Conservation (phyloP, 2,329 filamentous ascomycete species). For the Capronia americana region DNA sequence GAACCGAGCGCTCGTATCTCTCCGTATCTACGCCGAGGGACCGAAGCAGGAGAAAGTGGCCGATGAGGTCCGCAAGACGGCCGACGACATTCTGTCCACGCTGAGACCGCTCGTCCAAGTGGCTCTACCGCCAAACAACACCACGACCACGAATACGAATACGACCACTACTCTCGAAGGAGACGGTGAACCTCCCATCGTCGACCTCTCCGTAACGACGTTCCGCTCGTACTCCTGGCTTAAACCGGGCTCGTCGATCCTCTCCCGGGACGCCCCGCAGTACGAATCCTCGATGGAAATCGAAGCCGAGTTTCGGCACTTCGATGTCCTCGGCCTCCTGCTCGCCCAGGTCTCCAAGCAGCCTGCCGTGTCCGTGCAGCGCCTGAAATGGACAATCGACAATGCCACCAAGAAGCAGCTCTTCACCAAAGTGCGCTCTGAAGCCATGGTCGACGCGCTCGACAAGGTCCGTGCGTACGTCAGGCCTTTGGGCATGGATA, state of each 20-base stretch:
- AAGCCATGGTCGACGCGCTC: slow-evolving; percentile 25
- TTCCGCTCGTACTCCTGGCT: slow-evolving; percentile 24
- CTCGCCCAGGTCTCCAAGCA: slow-evolving; percentile 23
- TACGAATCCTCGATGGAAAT: slow-evolving; percentile 23
- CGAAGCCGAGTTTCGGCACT: slow-evolving; percentile 21
- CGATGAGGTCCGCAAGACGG: slow-evolving; percentile 20
- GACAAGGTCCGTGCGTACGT: slow-evolving; percentile 27
- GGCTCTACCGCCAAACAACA: not conserved
- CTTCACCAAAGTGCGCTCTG: not conserved
- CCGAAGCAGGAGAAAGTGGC: slow-evolving; percentile 24
- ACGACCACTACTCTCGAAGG: not conserved
- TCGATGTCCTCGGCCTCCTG: slow-evolving; percentile 20
- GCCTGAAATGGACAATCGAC: slow-evolving; percentile 25
- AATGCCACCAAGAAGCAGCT: slow-evolving; percentile 6
- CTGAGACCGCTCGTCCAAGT: slow-evolving; percentile 21
- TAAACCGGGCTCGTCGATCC: slow-evolving; percentile 15
- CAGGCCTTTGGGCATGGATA: slow-evolving; percentile 24
- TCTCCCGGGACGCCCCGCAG: slow-evolving; percentile 9
- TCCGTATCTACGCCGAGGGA: slow-evolving; percentile 21
- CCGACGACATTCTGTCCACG: slow-evolving; percentile 17
- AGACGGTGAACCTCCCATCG: slow-evolving; percentile 11
- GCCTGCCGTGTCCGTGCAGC: slow-evolving; percentile 14
- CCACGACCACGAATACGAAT: too few relatives aligned
- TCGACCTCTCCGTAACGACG: slow-evolving; percentile 21
- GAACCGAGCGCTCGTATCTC: slow-evolving; percentile 19